phyloP scores from a whole-genome alignment of 1,139 yeast genomes.

The Pichia sp. region DNA sequence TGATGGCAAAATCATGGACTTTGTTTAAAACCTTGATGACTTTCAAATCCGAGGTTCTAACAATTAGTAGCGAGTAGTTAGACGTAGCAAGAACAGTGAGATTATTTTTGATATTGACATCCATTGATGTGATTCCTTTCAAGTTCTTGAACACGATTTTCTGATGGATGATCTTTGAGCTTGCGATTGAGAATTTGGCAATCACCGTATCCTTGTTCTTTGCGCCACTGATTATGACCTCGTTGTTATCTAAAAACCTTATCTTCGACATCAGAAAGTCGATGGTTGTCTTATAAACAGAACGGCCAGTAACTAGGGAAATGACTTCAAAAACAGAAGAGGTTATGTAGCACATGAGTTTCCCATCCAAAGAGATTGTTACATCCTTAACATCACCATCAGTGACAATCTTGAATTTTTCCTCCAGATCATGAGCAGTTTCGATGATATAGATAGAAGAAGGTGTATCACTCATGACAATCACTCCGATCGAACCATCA shows the following conservation, averaged over 20 bases:
- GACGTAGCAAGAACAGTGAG: slow-evolving; percentile 72
- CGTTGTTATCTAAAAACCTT: slow-evolving; percentile 51
- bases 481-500: slow-evolving; percentile 54
- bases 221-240: slow-evolving; percentile 55
- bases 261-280: slow-evolving; percentile 52
- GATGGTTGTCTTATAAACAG: slow-evolving; percentile 33
- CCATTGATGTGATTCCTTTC: slow-evolving; percentile 69
- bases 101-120: slow-evolving; percentile 39
- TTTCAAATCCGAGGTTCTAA: slow-evolving; percentile 49
- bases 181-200: slow-evolving; percentile 41
- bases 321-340: slow-evolving; percentile 49
- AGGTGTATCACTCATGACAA: slow-evolving; percentile 60
- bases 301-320: slow-evolving; percentile 43
- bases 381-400: slow-evolving; percentile 50
- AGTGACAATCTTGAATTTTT: slow-evolving; percentile 48
- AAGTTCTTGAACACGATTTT: slow-evolving; percentile 48
- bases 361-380: slow-evolving; percentile 46
- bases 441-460: slow-evolving; percentile 56
- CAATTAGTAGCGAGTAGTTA: slow-evolving; percentile 60
- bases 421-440: slow-evolving; percentile 47
- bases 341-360: slow-evolving; percentile 55
- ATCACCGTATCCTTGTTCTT: slow-evolving; percentile 42
- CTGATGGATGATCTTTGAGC: slow-evolving; percentile 41
- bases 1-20: slow-evolving; percentile 77
- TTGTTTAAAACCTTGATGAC: slow-evolving; percentile 49